Evolutionary conservation across 129 eudicot genomes (phyloP).

Genomic region (Tagetes patula): DNA sequence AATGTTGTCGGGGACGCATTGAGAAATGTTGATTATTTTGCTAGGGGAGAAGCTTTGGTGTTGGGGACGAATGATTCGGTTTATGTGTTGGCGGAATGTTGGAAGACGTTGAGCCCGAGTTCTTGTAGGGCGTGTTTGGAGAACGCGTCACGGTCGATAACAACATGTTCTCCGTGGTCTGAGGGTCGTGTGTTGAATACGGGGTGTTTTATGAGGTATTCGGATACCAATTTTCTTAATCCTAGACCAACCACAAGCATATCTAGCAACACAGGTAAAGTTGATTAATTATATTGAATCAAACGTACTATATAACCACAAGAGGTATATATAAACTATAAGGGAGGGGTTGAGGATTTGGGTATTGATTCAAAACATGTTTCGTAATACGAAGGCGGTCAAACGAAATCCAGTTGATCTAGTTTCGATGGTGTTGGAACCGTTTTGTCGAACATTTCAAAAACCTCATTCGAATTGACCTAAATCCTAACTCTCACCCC

Average conservation of each 20-base stretch:
- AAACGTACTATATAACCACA: too few relatives aligned
- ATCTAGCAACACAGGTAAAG: conserved; percentile 38
- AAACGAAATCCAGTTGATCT: neutral
- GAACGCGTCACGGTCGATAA: conserved; percentile 48
- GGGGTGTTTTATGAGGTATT: conserved; percentile 81
- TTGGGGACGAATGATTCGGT: conserved; percentile 41
- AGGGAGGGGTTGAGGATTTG: neutral
- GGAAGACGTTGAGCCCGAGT: conserved; percentile 59
- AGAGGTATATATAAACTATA: too few relatives aligned
- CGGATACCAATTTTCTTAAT: conserved; percentile 74
- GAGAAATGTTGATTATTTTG: conserved; percentile 36
- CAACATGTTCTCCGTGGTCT: conserved; percentile 59
- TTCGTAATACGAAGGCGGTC: neutral
- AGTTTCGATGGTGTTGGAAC: too few relatives aligned
- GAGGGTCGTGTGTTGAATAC: conserved; percentile 72
- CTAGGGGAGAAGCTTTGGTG: conserved; percentile 38
- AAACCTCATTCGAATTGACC: too few relatives aligned
- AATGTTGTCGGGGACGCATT: conserved; percentile 43
- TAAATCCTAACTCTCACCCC: too few relatives aligned
- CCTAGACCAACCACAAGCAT: conserved; percentile 32
- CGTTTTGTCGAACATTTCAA: too few relatives aligned
- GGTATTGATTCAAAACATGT: neutral
- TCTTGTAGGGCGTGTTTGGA: conserved; percentile 58
- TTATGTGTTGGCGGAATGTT: conserved; percentile 69
- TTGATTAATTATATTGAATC: neutral